Percentiles rank a stretch among this genome's conserved stretches.
Conservation (phyloP, 1,284 basidiomycete species). For the Cystobasidium pallidum region DNA sequence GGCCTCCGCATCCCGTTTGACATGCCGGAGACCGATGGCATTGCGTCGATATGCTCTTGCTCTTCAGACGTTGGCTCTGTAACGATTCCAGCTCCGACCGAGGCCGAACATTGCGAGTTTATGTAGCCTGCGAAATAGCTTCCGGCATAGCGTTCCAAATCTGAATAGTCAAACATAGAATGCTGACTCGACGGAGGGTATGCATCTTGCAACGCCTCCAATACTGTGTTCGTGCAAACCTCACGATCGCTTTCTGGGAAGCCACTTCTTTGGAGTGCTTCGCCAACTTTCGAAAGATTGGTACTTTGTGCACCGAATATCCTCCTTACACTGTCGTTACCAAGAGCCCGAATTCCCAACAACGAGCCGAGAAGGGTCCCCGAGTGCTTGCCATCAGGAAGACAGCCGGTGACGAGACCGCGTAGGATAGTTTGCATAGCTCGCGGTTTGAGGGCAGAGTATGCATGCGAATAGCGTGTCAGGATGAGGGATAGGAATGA, state of each 20-base stretch:
- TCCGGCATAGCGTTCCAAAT: constrained; percentile 27
- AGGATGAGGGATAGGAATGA: constrained; percentile 77
- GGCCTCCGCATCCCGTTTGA: constrained; percentile 8
- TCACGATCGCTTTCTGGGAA: constrained; percentile 31
- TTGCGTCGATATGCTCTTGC: background rate
- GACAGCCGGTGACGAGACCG: constrained; percentile 54
- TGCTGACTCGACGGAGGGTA: constrained; percentile 22
- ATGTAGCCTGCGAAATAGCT: constrained; percentile 38
- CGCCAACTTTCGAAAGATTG: constrained; percentile 34
- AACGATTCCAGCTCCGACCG: constrained; percentile 31
- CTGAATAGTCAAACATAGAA: constrained; percentile 35
- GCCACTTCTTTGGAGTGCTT: constrained; percentile 31
- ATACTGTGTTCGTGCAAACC: constrained; percentile 21
- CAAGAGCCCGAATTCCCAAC: constrained; percentile 41
- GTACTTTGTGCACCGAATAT: constrained; percentile 37
- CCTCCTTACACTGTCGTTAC: constrained; percentile 31
- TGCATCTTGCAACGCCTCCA: constrained; percentile 38
- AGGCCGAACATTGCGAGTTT: constrained; percentile 37
- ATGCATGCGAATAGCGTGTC: constrained; percentile 64
- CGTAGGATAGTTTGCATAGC: constrained; percentile 90
- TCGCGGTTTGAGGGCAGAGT: constrained; percentile 80
- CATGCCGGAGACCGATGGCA: constrained; percentile 11
- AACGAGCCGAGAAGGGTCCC: constrained; percentile 42
- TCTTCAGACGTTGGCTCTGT: constrained; percentile 27
- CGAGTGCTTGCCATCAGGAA: constrained; percentile 13